These are phyloP conservation scores for Brassica hybrid DNA, from an alignment of 441 rosid genomes.

Conservation along the genomic window DNA sequence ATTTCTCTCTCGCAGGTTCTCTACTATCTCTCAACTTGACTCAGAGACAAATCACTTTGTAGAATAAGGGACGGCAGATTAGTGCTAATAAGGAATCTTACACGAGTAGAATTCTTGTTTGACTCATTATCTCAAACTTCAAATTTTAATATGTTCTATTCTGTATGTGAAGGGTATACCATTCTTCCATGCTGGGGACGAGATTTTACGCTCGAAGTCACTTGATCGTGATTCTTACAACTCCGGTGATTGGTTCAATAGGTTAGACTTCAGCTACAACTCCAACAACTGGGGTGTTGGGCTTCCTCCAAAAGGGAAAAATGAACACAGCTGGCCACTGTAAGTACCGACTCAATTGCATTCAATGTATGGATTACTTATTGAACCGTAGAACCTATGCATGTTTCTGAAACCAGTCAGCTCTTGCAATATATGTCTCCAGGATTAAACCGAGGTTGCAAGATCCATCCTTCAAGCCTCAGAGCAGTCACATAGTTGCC, in stretches of 20 bases:
- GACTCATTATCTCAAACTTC: conserved; percentile 10
- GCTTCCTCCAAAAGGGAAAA: conserved; percentile 90
- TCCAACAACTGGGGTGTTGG: conserved; percentile 96
- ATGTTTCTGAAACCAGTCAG: background rate
- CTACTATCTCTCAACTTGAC: conserved; percentile 21
- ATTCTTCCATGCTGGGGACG: conserved; percentile 92
- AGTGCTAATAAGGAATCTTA: background rate
- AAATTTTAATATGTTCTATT: conserved; percentile 1
- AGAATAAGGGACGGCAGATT: conserved; percentile 24
- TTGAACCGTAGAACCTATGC: conserved; percentile 7
- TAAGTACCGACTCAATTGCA: conserved; percentile 47
- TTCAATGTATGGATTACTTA: background rate
- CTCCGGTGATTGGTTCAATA: conserved; percentile 99
- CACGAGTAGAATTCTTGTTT: conserved; percentile 4
- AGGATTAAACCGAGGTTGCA: conserved; percentile 88
- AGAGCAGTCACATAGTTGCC: conserved; percentile 73
- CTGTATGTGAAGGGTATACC: conserved; percentile 75
- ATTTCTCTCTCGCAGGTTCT: conserved; percentile 66
- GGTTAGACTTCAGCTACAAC: conserved; percentile 90
- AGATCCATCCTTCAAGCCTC: conserved; percentile 90
- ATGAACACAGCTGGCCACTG: conserved; percentile 84
- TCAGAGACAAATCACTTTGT: background rate
- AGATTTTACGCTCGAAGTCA: conserved; percentile 97
- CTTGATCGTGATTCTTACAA: conserved; percentile 99
- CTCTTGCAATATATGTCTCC: conserved; percentile 25